Evolutionary conservation across 2,329 filamentous ascomycete genomes (phyloP).

Genomic region (Cladosporium colombiae): DNA sequence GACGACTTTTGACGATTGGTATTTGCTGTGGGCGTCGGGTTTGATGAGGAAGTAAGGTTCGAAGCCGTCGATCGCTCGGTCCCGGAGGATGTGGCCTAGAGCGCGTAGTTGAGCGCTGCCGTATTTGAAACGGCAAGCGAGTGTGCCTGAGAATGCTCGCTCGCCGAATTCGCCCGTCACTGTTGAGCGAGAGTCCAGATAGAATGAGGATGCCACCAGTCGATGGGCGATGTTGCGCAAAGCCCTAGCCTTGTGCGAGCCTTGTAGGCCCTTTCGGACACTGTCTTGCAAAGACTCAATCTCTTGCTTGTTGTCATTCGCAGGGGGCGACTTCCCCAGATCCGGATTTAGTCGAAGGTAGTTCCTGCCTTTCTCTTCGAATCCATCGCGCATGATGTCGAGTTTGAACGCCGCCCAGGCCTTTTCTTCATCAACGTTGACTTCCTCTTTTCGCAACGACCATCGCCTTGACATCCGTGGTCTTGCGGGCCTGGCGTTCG

Average conservation of each 20-base stretch:
- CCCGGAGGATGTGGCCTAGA: slow-evolving; percentile 35
- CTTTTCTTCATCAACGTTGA: slow-evolving; percentile 37
- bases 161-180: slow-evolving; percentile 35
- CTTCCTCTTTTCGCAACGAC: slow-evolving; percentile 8
- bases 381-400: slow-evolving; percentile 12
- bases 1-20: neutral
- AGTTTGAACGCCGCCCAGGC: slow-evolving; percentile 38
- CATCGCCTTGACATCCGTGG: slow-evolving; percentile 12
- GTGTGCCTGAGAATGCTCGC: slow-evolving; percentile 34
- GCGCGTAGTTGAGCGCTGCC: slow-evolving; percentile 36
- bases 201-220: slow-evolving; percentile 42
- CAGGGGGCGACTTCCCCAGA: slow-evolving; percentile 27
- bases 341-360: slow-evolving; percentile 34
- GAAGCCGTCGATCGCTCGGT: slow-evolving; percentile 32
- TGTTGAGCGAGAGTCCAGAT: slow-evolving; percentile 39
- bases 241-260: slow-evolving; percentile 24
- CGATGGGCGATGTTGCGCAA: slow-evolving; percentile 37
- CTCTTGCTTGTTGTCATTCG: slow-evolving; percentile 40
- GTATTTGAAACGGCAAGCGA: slow-evolving; percentile 39
- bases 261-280: slow-evolving; percentile 35
- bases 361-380: slow-evolving; percentile 20
- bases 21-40: slow-evolving; percentile 28
- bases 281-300: slow-evolving; percentile 36
- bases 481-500: neutral
- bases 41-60: slow-evolving; percentile 37